Evolutionary conservation across 2,329 filamentous ascomycete genomes (phyloP).

Genomic region (Calonectria honghensis): DNA sequence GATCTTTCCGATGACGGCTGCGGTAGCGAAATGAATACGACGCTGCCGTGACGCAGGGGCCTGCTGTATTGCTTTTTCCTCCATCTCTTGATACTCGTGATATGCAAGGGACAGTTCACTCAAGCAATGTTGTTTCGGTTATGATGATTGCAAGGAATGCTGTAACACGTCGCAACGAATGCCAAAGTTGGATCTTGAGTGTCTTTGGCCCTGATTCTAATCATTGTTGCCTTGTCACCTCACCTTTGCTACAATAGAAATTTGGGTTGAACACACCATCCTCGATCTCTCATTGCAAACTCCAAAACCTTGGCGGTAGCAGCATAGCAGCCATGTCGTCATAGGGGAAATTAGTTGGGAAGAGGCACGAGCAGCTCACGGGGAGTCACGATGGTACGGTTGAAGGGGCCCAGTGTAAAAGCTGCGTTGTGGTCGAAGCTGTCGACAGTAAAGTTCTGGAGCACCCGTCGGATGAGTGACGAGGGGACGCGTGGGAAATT

Average conservation of each 20-base stretch:
- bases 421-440: not conserved
- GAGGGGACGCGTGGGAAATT: not conserved
- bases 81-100: not conserved
- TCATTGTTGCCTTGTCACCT: no score
- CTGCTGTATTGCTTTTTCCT: not conserved
- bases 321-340: not conserved
- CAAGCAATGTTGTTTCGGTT: no score
- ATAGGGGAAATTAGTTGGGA: not conserved
- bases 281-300: not conserved
- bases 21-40: not conserved
- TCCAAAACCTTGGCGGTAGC: no score
- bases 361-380: not conserved
- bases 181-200: not conserved
- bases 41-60: not conserved
- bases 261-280: not conserved
- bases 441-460: not conserved
- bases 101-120: not conserved
- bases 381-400: no score
- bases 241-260: no score
- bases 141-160: not conserved
- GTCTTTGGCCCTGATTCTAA: no score
- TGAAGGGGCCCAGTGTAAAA: not conserved
- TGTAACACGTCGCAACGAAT: not conserved
- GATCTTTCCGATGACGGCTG: not conserved
- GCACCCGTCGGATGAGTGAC: not conserved